Evolutionary conservation across 352 stramenopile species (phyloP), one percentile per base, ranked within the genome.

Genomic region (Phytophthora pistaciae): DNA sequence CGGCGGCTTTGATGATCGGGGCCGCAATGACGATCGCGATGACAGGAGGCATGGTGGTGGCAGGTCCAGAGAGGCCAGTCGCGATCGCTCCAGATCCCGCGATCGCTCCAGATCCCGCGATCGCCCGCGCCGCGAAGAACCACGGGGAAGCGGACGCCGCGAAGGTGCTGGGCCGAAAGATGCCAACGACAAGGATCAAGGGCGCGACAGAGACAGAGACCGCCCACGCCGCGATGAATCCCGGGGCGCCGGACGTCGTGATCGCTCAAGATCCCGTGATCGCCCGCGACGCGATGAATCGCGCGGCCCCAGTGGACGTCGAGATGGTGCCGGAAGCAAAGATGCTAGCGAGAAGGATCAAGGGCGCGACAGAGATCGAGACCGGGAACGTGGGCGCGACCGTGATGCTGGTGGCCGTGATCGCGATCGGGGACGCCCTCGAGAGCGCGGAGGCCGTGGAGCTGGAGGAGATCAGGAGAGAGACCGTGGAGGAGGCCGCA

Each of bases 81-180:
- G 84, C 8, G 85, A 92, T 67, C 81, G 87, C 20, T 92, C 84
- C 31, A 82, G 79, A 27, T 92, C 86, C 0, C 64, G 80, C 6
- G 82, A 83, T 49, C 82, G 87, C 25, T 92, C 84, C 31, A 82
- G 79, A 27, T 92, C 86, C 0, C 64, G 80, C 6, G 82, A 83
- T 49, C 82, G 87, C 25, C 42, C 63, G 18, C 71, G 60, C 5
- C 68, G 72, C n/a, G 75, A 81, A n/a, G 74, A 76, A 9, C 56
- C 66, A 7, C 65, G 74, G 8, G 44, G 60, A n/a, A 70, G 62
- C 52, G 70, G 53, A 23, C 74, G 60, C 48, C 70, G 56, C 60
- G 82, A 72, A 55, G 75, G 63, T 38, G 46, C 33, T 52, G 64
- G 56, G 9, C 42, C 31, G 6, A 80, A 70, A 46, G 65, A 70